Evolutionary conservation across 305 asterid genomes (phyloP).

Genomic region (Fraxinus dipetala): DNA sequence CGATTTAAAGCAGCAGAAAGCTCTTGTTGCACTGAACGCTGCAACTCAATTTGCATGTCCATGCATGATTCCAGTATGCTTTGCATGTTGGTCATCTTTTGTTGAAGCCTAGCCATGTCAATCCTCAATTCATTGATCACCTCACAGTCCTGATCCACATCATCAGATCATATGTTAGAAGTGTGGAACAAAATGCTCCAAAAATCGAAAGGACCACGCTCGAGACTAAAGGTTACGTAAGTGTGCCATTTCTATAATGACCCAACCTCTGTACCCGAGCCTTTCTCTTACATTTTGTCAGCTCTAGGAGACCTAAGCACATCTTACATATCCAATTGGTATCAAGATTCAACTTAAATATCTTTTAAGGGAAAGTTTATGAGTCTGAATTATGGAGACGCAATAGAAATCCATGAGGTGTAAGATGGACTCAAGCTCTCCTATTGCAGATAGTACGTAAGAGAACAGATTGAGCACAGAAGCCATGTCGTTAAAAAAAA

Average conservation of each 20-base stretch:
- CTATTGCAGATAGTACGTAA: too few relatives aligned
- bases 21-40: constrained; percentile 70
- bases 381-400: not conserved
- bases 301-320: not conserved
- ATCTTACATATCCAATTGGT: not conserved
- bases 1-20: constrained; percentile 80
- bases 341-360: not conserved
- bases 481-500: not conserved
- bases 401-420: too few relatives aligned
- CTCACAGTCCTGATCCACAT: constrained; percentile 61
- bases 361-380: not conserved
- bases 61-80: constrained; percentile 80
- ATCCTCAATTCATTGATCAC: constrained; percentile 63
- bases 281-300: not conserved
- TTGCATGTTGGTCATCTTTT: constrained; percentile 75
- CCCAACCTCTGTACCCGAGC: not conserved
- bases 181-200: not conserved
- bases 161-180: constrained; percentile 4
- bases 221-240: not conserved
- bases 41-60: constrained; percentile 90
- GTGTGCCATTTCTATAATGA: not conserved
- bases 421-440: not conserved
- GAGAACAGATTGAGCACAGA: too few relatives aligned
- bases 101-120: constrained; percentile 78
- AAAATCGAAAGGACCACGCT: not conserved